phyloP scores from a whole-genome alignment of 2,329 filamentous ascomycete species.

The Exophiala aquamarina region DNA sequence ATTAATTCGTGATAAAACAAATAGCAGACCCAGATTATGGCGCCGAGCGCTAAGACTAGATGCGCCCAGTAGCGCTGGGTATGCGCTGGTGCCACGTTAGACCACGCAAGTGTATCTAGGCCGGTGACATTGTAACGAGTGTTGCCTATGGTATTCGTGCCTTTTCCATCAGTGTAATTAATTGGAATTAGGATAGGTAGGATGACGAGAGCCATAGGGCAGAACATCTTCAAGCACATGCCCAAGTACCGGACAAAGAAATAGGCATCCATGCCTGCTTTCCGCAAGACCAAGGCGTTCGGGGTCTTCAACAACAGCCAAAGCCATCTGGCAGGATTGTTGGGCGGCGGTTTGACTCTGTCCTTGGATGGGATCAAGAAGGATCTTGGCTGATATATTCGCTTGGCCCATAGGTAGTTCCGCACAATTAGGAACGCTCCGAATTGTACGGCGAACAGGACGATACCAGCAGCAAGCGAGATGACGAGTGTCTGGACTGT shows the following conservation, averaged over 20 bases:
- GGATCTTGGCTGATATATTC: constrained; percentile 29
- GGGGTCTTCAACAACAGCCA: constrained; percentile 29
- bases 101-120: constrained; percentile 33
- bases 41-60: constrained; percentile 29
- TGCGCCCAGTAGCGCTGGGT: constrained; percentile 35
- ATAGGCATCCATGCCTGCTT: constrained; percentile 32
- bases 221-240: constrained; percentile 32
- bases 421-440: constrained; percentile 29
- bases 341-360: constrained; percentile 29
- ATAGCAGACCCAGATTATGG: constrained; percentile 32
- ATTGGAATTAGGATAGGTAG: constrained; percentile 32
- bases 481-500: constrained; percentile 31
- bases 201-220: constrained; percentile 30
- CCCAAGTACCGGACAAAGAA: constrained; percentile 32
- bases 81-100: constrained; percentile 32
- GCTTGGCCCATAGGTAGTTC: constrained; percentile 31
- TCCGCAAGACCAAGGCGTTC: constrained; percentile 18
- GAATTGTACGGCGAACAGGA: constrained; percentile 30
- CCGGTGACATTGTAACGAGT: constrained; percentile 31
- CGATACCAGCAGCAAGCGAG: constrained; percentile 31
- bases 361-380: constrained; percentile 32
- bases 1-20: constrained; percentile 33
- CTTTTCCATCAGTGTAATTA: constrained; percentile 30
- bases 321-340: constrained; percentile 32
- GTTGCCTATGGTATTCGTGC: constrained; percentile 23